These are phyloP conservation scores for Pythium volutum DNA, from an alignment of 352 stramenopile species.

Conservation along the genomic window DNA sequence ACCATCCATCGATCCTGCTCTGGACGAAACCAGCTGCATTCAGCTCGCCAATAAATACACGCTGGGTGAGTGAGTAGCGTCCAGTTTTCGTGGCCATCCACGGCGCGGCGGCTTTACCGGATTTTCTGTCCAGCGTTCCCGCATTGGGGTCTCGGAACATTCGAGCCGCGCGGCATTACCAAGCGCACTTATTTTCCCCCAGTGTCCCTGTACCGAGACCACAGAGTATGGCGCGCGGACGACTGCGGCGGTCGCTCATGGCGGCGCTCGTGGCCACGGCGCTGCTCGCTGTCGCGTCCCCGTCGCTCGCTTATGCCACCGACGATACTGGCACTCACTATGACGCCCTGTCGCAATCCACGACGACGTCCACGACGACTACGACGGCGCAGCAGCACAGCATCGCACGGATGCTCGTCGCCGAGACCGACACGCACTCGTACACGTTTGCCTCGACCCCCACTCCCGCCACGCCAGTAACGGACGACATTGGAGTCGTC, in stretches of 20 bases:
- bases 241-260: not conserved
- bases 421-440: conserved; percentile 1
- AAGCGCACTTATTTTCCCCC: not conserved
- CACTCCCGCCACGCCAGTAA: no score
- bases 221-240: not conserved
- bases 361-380: no score
- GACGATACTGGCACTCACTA: not conserved
- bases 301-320: not conserved
- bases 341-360: no score
- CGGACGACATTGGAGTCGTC: not conserved
- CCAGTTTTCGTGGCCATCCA: no score
- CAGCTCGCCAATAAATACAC: no score
- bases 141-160: no score
- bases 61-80: no score
- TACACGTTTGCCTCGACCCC: not conserved
- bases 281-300: not conserved
- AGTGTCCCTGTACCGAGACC: not conserved
- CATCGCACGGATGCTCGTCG: no score
- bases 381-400: no score
- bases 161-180: no score
- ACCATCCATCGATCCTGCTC: no score
- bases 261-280: not conserved
- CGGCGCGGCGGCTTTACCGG: not conserved
- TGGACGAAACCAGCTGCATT: no score
- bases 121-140: not conserved